phyloP scores from a whole-genome alignment of 2,329 filamentous ascomycete genomes.

The Sporothrix curviconia region DNA sequence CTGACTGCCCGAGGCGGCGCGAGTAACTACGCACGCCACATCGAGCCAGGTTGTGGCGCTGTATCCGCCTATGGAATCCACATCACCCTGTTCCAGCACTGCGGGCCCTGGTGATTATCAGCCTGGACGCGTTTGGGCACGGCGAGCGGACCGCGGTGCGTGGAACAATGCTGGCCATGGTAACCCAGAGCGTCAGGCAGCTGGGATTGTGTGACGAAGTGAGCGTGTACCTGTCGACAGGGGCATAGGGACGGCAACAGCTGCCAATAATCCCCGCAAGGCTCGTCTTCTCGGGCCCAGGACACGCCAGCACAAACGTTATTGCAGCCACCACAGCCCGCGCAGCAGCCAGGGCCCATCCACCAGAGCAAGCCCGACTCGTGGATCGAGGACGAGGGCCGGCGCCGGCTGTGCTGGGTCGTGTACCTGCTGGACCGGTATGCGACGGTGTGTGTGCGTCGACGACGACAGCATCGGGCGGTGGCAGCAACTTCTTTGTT shows the following conservation, averaged over 20 bases:
- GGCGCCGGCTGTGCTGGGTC: constrained; percentile 86
- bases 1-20: constrained; percentile 65
- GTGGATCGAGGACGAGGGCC: constrained; percentile 83
- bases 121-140: constrained; percentile 76
- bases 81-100: constrained; percentile 79
- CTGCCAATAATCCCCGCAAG: too few relatives aligned
- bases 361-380: constrained; percentile 73
- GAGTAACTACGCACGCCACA: constrained; percentile 67
- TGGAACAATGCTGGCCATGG: constrained; percentile 88
- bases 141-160: constrained; percentile 80
- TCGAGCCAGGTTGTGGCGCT: constrained; percentile 82
- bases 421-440: constrained; percentile 86
- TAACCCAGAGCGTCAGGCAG: constrained; percentile 81
- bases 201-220: constrained; percentile 76
- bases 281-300: too few relatives aligned
- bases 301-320: too few relatives aligned
- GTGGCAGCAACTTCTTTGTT: constrained; percentile 64
- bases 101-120: constrained; percentile 79
- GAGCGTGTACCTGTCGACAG: constrained; percentile 57
- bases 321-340: constrained; percentile 66
- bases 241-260: too few relatives aligned
- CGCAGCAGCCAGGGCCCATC: constrained; percentile 80
- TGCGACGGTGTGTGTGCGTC: constrained; percentile 77
- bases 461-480: constrained; percentile 38
- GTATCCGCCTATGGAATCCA: constrained; percentile 84